A percentile compares a stretch with the other conserved stretches of the same genome.
Evolutionary conservation across 129 eudicot species (phyloP).

Genomic region (Oenanthe sinensis): DNA sequence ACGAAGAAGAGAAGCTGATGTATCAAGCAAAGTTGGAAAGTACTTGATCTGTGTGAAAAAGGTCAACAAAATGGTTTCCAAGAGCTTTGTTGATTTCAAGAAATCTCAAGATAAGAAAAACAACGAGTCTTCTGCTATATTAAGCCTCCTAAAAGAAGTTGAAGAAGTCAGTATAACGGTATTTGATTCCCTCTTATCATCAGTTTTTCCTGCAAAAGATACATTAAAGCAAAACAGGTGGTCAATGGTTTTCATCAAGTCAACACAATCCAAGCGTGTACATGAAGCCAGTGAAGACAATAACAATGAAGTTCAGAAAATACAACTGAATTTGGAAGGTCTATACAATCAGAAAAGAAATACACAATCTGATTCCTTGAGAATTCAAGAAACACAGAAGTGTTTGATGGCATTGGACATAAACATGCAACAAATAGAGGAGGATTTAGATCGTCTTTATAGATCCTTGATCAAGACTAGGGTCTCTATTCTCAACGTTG

Average conservation of each 20-base stretch:
- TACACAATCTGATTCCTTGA: background rate
- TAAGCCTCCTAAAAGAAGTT: background rate
- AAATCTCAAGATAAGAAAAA: background rate
- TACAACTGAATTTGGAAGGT: background rate
- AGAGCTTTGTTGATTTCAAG: background rate
- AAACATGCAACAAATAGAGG: background rate
- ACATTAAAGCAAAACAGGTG: background rate
- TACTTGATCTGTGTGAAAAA: conserved; percentile 4
- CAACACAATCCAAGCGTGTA: background rate
- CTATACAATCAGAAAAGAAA: conserved; percentile 1
- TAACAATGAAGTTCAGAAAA: background rate
- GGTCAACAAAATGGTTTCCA: background rate
- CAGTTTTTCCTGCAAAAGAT: background rate
- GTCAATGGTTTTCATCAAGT: conserved; percentile 1
- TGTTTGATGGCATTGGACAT: background rate
- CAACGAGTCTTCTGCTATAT: background rate
- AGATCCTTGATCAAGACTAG: conserved; percentile 7
- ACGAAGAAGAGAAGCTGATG: conserved; percentile 4
- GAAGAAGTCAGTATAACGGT: background rate
- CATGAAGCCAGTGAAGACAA: background rate
- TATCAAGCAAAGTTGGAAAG: background rate
- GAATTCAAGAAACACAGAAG: background rate
- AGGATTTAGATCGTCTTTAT: background rate
- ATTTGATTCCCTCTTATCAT: background rate
- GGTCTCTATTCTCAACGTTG: conserved; percentile 1